These are phyloP conservation scores for Isabelozyma pseudorhagii DNA, from an alignment of 805 yeast genomes.

Conservation along the genomic window DNA sequence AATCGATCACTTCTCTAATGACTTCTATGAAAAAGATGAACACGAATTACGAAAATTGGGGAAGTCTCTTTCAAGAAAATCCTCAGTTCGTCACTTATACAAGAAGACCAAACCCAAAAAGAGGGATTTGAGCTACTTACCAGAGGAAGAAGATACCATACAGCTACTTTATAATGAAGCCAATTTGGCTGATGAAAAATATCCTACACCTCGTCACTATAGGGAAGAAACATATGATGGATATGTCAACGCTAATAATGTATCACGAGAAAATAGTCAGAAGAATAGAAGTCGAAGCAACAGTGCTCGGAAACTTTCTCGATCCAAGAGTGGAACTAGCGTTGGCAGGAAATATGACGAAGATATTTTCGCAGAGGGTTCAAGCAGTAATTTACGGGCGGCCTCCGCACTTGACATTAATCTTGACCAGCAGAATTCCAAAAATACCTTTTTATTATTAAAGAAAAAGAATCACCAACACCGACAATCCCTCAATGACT, in stretches of 20 bases:
- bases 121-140: neutral
- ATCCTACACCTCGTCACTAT: slow-evolving; percentile 9
- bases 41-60: slow-evolving; percentile 35
- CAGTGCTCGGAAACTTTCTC: neutral
- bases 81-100: slow-evolving; percentile 27
- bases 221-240: slow-evolving; percentile 28
- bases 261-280: neutral
- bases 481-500: slow-evolving; percentile 4
- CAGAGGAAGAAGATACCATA: slow-evolving; percentile 17
- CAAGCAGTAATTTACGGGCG: neutral
- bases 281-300: slow-evolving; percentile 1
- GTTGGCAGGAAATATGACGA: neutral
- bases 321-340: neutral
- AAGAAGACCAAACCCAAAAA: slow-evolving; percentile 1
- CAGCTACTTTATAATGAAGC: slow-evolving; percentile 15
- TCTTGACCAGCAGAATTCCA: slow-evolving; percentile 2
- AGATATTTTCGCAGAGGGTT: neutral
- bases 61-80: slow-evolving; percentile 29
- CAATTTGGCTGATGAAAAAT: neutral
- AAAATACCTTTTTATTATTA: slow-evolving; percentile 4
- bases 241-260: slow-evolving; percentile 9
- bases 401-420: neutral
- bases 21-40: slow-evolving; percentile 16
- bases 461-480: slow-evolving; percentile 1
- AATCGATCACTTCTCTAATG: neutral